Percentiles rank a stretch among this genome's conserved stretches.
Conservation (phyloP, 2,329 filamentous ascomycete species). For the Acrodontium crateriforme region DNA sequence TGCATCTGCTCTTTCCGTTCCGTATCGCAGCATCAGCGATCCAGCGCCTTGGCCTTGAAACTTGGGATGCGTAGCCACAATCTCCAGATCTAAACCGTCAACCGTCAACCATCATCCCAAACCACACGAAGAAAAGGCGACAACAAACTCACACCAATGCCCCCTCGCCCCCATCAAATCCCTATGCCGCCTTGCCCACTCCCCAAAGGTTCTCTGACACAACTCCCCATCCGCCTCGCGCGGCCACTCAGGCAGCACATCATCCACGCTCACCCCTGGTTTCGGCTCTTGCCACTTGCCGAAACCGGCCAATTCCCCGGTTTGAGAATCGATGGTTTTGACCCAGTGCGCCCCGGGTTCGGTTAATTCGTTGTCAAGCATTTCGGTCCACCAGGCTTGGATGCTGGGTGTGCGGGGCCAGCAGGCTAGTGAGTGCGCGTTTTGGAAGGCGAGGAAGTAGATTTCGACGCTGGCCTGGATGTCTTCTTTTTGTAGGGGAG, state of each 20-base stretch:
- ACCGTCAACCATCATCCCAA: background rate
- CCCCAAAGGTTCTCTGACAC: slow-evolving; percentile 16
- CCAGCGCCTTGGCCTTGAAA: slow-evolving; percentile 27
- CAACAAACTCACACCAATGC: slow-evolving; percentile 16
- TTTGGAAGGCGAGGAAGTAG: slow-evolving; percentile 18
- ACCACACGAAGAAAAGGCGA: slow-evolving; percentile 1
- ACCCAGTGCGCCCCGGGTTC: slow-evolving; percentile 13
- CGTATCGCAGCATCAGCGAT: slow-evolving; percentile 24
- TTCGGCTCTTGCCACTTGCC: slow-evolving; percentile 15
- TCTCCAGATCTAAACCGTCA: slow-evolving; percentile 14
- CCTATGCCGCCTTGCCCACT: slow-evolving; percentile 11
- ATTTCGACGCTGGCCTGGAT: slow-evolving; percentile 10
- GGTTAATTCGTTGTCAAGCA: slow-evolving; percentile 11
- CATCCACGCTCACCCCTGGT: slow-evolving; percentile 8
- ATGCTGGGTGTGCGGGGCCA: slow-evolving; percentile 15
- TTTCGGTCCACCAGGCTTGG: slow-evolving; percentile 13
- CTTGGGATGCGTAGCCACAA: slow-evolving; percentile 23
- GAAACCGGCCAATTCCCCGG: slow-evolving; percentile 10
- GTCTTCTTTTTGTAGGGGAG: slow-evolving; percentile 10
- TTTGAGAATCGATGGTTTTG: slow-evolving; percentile 10
- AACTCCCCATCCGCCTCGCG: slow-evolving; percentile 10
- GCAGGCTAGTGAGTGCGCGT: slow-evolving; percentile 15
- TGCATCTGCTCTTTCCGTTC: slow-evolving; percentile 24
- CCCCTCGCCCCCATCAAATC: slow-evolving; percentile 14
- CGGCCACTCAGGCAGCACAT: slow-evolving; percentile 13